Conservation (phyloP, 352 stramenopile genomes). For the Globisporangium parvum region DNA sequence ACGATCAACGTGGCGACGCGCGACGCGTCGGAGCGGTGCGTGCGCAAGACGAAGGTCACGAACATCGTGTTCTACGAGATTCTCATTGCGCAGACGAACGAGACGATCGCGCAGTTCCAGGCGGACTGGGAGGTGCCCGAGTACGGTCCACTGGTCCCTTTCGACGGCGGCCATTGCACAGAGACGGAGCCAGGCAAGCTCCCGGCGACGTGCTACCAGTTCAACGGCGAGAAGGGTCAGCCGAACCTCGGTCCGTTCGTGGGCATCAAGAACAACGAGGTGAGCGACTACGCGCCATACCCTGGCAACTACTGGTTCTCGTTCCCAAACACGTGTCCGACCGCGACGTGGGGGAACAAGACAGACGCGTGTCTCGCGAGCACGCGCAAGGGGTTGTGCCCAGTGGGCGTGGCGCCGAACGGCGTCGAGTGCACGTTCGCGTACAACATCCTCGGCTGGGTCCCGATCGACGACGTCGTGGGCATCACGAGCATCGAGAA, state of each 20-base stretch:
- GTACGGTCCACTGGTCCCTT: constrained; percentile 44
- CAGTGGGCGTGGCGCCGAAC: constrained; percentile 21
- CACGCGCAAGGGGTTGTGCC: too few species aligned
- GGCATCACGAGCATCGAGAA: constrained; percentile 65
- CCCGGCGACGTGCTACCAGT: constrained; percentile 57
- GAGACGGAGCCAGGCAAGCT: too few species aligned
- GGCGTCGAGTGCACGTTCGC: constrained; percentile 70
- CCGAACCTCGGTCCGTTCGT: constrained; percentile 66
- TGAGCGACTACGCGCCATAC: constrained; percentile 55
- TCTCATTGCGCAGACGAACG: constrained; percentile 70
- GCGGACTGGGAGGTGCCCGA: constrained; percentile 36
- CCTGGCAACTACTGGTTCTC: constrained; percentile 76
- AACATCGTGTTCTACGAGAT: constrained; percentile 84
- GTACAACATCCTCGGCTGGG: constrained; percentile 75
- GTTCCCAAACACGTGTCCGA: constrained; percentile 64
- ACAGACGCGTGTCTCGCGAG: too few species aligned
- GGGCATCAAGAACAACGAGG: constrained; percentile 37
- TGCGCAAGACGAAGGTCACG: constrained; percentile 75
- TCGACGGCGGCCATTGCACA: constrained; percentile 64
- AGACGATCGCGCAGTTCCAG: constrained; percentile 61
- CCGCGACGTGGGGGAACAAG: background rate
- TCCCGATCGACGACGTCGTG: constrained; percentile 74
- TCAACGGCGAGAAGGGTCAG: constrained; percentile 62
- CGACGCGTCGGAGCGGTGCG: constrained; percentile 16
- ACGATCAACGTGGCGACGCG: constrained; percentile 34